Base-by-base conservation (phyloP, 176 grass and related monocot genomes). In the Secale cereale region DNA sequence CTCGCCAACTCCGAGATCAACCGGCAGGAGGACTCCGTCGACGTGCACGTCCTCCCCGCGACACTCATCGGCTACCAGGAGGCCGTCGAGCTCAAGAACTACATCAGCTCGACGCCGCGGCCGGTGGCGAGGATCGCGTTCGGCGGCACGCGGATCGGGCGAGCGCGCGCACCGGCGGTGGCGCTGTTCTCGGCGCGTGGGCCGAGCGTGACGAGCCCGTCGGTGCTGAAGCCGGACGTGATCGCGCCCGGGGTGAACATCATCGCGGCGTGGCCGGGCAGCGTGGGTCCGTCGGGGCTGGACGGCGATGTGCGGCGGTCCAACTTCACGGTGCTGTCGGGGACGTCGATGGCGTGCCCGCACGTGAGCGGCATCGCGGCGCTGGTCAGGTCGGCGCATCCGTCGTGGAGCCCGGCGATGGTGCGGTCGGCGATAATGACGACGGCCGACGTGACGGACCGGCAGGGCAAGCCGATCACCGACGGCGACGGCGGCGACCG, bases 261-360 rank as follows among this genome's bases (percentile, higher is more conserved):
- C 87, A 95, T 98, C 59, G 95, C 95, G n/a, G 95, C 91, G 12
- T 98, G 95, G 93, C 95, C 93, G 0, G 91, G 78, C 0, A 92
- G 78, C 86, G 67, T 98, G 0, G 93, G 91, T 1, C 95, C 95
- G 4, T 91, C 93, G 22, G 93, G 93, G 25, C 93, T 95, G 5
- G 89, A 82, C 10, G 74, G 50, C 19, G 95, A 98, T 65, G 59
- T 45, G 27, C 79, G 92, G 9, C 82, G 83, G 36, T 87, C 92
- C n/a, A 93, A 95, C 87, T 93, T 98, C 83, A 90, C 71, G n/a
- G 92, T 95, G 65, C 87, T 98, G 48, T 98, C 95, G 3, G 95
- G 95, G 45, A 95, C 95, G 1, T 98, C 95, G 19, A 98, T 95
- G 95, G 95, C 92, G 23, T 93, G 91, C 70, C 95, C 92, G 2